A percentile compares a stretch with the other conserved stretches of the same genome.
Evolutionary conservation across 164 flowering plant species (phyloP).

Genomic region (Liriodendron chinense): DNA sequence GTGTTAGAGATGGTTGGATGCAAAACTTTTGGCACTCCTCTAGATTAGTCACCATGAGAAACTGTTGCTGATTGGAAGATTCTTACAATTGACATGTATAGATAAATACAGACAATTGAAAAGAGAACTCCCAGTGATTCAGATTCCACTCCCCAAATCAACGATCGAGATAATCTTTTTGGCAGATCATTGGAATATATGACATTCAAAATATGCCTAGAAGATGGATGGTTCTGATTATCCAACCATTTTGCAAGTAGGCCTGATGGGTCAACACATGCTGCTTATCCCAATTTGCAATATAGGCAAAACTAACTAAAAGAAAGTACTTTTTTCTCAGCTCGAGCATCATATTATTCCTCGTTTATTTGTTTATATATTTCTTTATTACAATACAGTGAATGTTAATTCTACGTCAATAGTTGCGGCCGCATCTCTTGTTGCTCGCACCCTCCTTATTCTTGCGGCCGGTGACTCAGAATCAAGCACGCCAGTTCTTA

Average conservation of each 20-base stretch:
- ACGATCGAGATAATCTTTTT: background rate
- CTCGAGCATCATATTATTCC: background rate
- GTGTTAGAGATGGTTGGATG: background rate
- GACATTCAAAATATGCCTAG: background rate
- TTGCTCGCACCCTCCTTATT: slow-evolving; percentile 77
- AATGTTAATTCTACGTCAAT: slow-evolving; percentile 78
- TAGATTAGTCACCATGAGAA: background rate
- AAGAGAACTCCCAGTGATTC: background rate
- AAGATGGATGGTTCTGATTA: background rate
- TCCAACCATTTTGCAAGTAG: background rate
- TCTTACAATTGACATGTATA: background rate
- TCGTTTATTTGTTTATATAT: too few relatives aligned
- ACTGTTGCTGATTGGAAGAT: background rate
- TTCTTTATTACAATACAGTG: slow-evolving; percentile 40
- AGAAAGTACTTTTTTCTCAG: too few relatives aligned
- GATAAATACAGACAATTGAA: background rate
- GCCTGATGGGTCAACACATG: too few relatives aligned
- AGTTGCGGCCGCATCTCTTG: slow-evolving; percentile 75
- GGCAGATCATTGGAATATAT: background rate
- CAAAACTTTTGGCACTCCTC: background rate
- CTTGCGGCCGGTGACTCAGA: slow-evolving; percentile 58
- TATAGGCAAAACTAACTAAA: too few relatives aligned
- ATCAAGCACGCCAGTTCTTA: slow-evolving; percentile 32
- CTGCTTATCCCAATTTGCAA: too few relatives aligned
- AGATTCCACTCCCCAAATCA: background rate